Conservation (phyloP, 2,329 filamentous ascomycete genomes). For the Ophiostoma sp. region DNA sequence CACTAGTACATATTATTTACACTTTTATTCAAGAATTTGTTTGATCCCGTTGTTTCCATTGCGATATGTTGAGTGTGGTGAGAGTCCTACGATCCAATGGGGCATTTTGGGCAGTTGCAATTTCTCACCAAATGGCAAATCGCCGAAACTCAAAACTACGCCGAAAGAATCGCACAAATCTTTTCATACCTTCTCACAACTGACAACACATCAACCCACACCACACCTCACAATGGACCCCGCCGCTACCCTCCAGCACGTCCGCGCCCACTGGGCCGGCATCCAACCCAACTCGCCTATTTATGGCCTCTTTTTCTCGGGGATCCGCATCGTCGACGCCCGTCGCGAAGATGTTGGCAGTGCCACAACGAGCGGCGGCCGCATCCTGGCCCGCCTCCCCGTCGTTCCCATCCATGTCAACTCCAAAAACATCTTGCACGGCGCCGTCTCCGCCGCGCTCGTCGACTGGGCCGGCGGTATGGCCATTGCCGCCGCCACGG, state of each 20-base stretch:
- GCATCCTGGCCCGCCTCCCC: slow-evolving; percentile 49
- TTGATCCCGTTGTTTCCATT: neutral
- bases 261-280: slow-evolving; percentile 37
- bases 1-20: neutral
- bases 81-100: neutral
- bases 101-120: neutral
- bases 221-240: neutral
- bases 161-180: neutral
- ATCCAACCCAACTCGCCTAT: slow-evolving; percentile 52
- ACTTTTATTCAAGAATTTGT: neutral
- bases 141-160: neutral
- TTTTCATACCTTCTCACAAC: neutral
- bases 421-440: slow-evolving; percentile 66
- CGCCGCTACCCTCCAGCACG: slow-evolving; percentile 31
- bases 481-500: slow-evolving; percentile 66
- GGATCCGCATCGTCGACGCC: slow-evolving; percentile 47
- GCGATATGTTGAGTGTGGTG: neutral
- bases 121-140: neutral
- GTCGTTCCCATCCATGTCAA: slow-evolving; percentile 63
- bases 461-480: slow-evolving; percentile 74
- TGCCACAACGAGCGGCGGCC: slow-evolving; percentile 38
- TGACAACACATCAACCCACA: neutral
- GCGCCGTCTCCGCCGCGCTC: slow-evolving; percentile 68
- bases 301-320: slow-evolving; percentile 54
- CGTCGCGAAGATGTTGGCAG: slow-evolving; percentile 27